Percentiles rank a stretch among this genome's conserved stretches.
Evolutionary conservation across 306 rosid species (phyloP).

Genomic region (Arachis stenosperma): DNA sequence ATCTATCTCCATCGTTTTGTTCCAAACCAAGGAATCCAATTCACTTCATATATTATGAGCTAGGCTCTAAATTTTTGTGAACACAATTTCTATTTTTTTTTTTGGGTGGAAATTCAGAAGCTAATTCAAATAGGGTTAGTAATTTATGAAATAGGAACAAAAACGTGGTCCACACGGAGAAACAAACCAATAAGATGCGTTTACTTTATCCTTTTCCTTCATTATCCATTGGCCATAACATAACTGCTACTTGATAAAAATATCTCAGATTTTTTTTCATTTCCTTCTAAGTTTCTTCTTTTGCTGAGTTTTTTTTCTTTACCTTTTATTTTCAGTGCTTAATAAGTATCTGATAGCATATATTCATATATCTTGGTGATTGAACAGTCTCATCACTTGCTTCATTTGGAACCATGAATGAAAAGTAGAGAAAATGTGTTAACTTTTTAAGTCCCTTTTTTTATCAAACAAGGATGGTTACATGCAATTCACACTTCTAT

Average conservation of each 20-base stretch:
- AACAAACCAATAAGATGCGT: background rate
- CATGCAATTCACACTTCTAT: constrained; percentile 36
- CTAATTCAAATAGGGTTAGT: too few relatives aligned
- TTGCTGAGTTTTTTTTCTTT: background rate
- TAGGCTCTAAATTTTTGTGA: too few relatives aligned
- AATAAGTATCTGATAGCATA: background rate
- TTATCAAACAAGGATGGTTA: constrained; percentile 34
- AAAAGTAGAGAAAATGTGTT: background rate
- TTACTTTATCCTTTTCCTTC: background rate
- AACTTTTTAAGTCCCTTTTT: background rate
- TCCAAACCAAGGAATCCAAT: too few relatives aligned
- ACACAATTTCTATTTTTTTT: too few relatives aligned
- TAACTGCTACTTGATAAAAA: constrained; percentile 12
- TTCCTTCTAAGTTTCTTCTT: constrained; percentile 37
- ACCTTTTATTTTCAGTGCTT: background rate
- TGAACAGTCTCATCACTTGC: constrained; percentile 4
- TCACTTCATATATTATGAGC: too few relatives aligned
- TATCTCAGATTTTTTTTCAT: background rate
- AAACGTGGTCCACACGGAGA: background rate
- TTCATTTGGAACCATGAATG: background rate
- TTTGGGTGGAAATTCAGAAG: too few relatives aligned
- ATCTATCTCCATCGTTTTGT: too few relatives aligned
- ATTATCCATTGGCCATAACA: background rate
- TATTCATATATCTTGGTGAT: background rate
- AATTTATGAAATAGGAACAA: background rate